Evolutionary conservation across 2,329 filamentous ascomycete species (phyloP), one percentile per base, ranked within the genome.

Genomic region (Penicillium sp.): DNA sequence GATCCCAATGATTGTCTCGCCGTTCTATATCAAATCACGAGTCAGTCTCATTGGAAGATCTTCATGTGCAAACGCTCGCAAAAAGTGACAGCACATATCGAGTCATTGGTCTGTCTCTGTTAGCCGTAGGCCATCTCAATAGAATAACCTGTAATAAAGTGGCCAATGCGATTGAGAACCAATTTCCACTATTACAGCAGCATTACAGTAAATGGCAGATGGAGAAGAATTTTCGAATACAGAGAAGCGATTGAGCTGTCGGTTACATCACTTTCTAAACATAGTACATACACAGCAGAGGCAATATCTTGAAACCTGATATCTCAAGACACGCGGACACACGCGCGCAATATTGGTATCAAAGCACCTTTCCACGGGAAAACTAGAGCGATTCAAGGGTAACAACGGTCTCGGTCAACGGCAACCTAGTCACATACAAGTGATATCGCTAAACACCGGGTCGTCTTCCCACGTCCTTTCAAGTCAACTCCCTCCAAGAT

Each of bases 271-370:
- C 58, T 54, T 46, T 55, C 46, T 27, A 56, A 63, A 61, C 52
- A 61, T 61, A 61, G 60, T 61, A 63, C 54, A 61, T 61, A 60
- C 56, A 63, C 54, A 51, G 53, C 56, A 55, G 49, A 51, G 49
- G 49, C 46, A 46, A 24, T 26, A 36, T 51, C 56, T 61, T 46
- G 53, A 52, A 32, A 55, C 46, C 49, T 48, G 48, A 54, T 21
- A 54, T 52, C 26, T 40, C 52, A 46, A 52, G 46, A 48, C 39
- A 37, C 23, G 37, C 50, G 50, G 41, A 54, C 52, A 54, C 54
- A 47, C 61, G 51, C 54, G 46, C 61, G 51, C 47, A 55, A 60
- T 39, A 60, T 61, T 63, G 61, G 61, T 63, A 63, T 63, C 56
- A 63, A 63, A 60, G 52, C 56, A 54, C 53, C 47, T 55, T 42